Base-by-base conservation (phyloP, 192 early-diverging fungal species). In the Rhizophagus prolifer region DNA sequence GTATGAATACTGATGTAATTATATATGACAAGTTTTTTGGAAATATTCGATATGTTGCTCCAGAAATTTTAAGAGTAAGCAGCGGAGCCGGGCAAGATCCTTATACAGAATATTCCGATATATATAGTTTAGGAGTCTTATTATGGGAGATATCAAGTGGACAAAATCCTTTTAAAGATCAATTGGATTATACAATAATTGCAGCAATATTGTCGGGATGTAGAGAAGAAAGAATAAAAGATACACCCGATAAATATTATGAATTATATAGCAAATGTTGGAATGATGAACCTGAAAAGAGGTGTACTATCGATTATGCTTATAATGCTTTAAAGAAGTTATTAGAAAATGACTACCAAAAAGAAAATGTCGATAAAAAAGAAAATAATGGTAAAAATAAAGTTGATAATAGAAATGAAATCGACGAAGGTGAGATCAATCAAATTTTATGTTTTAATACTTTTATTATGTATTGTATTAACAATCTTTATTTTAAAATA, bases 221-320 rank as follows among this genome's bases (percentile, higher is more conserved):
- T 46, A 7, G 75, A 28, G 75, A 76, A 46, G 23, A 5, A 25
- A 65, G 64, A 10, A 47, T 67, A 2, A 38, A 21, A 28, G 64
- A 25, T n/a, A 76, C 75, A 9, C 64, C 75, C 26, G 31, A n/a
- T n/a, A n/a, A n/a, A n/a, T n/a, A n/a, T n/a, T n/a, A n/a, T n/a
- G n/a, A n/a, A n/a, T n/a, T n/a, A 28, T 76, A 76, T 58, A 50
- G 23, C 10, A 10, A 44, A 47, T 76, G 75, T 46, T 76, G 75
- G 75, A 44, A 47, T n/a, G 14, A 31, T n/a, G 23, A 50, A 21
- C 75, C 75, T 9, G 64, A 68, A n/a, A 44, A 50, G n/a, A 26
- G 75, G 28, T 64, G 34, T 10, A 26, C 14, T 14, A 23, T 23
- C 10, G 26, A 76, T n/a, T n/a, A n/a, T n/a, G n/a, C n/a, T n/a